Evolutionary conservation across 306 rosid species (phyloP).

Genomic region (Castanea crenata): DNA sequence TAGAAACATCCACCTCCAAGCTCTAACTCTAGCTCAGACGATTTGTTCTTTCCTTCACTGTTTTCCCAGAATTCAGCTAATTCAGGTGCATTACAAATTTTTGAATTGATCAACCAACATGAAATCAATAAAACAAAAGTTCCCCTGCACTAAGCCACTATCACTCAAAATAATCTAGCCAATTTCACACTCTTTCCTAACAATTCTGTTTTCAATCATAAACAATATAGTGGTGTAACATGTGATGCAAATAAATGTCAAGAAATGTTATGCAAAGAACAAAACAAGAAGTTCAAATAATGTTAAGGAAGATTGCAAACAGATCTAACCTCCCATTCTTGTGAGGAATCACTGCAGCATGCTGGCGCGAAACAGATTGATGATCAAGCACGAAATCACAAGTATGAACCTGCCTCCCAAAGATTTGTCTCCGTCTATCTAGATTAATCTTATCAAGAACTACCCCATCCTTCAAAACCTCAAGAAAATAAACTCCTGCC

Average conservation of each 20-base stretch:
- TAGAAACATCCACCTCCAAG: background rate
- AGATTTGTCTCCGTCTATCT: conserved; percentile 64
- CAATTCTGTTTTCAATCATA: background rate
- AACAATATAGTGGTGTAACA: background rate
- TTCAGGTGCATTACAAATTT: background rate
- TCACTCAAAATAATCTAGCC: background rate
- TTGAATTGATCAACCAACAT: background rate
- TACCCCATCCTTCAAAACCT: conserved; percentile 87
- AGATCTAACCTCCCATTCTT: conserved; percentile 82
- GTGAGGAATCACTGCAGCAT: conserved; percentile 95
- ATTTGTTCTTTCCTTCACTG: background rate
- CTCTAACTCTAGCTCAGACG: background rate
- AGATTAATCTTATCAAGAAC: conserved; percentile 68
- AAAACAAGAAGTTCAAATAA: conserved; percentile 9
- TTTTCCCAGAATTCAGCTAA: too few relatives aligned
- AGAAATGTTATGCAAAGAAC: background rate
- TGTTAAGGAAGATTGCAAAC: conserved; percentile 12
- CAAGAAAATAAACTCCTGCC: conserved; percentile 76
- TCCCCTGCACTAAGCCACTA: background rate
- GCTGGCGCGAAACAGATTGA: conserved; percentile 96
- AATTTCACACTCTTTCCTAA: background rate
- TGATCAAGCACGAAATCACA: conserved; percentile 96
- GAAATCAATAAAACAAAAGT: background rate
- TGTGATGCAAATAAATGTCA: background rate
- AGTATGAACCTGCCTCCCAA: conserved; percentile 82